These are phyloP conservation scores for Moniliophthora roreri DNA, from an alignment of 1,284 basidiomycete species.

Conservation along the genomic window DNA sequence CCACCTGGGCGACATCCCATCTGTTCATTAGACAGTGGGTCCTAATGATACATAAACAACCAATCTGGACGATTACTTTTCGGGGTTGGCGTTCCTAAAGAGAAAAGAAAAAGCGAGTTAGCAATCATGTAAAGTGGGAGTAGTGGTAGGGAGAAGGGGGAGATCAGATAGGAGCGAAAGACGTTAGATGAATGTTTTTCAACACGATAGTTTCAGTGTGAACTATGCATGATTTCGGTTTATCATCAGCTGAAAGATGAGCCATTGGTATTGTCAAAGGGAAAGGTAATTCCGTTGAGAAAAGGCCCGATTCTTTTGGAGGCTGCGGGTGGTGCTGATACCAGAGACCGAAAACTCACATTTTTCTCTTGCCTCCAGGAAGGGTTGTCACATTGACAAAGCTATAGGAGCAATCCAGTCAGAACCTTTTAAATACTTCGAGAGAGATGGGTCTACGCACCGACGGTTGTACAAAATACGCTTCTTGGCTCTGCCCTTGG, in stretches of 20 bases:
- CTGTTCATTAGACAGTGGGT: not conserved
- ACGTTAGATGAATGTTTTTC: slow-evolving; percentile 80
- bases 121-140: slow-evolving; percentile 6
- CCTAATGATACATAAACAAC: slow-evolving; percentile 5
- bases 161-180: slow-evolving; percentile 93
- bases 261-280: slow-evolving; percentile 6
- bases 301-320: slow-evolving; percentile 8
- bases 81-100: slow-evolving; percentile 79
- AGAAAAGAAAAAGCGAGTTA: slow-evolving; percentile 21
- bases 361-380: slow-evolving; percentile 92
- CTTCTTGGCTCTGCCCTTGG: slow-evolving; percentile 97
- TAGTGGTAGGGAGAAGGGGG: slow-evolving; percentile 17
- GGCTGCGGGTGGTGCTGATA: slow-evolving; percentile 1
- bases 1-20: not conserved
- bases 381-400: slow-evolving; percentile 94
- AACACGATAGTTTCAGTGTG: slow-evolving; percentile 84
- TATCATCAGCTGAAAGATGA: slow-evolving; percentile 56
- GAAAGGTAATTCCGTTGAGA: not conserved
- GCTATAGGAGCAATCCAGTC: slow-evolving; percentile 38
- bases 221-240: slow-evolving; percentile 80
- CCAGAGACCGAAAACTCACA: slow-evolving; percentile 61
- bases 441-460: slow-evolving; percentile 43
- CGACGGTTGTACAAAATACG: slow-evolving; percentile 92
- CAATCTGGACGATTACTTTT: slow-evolving; percentile 52
- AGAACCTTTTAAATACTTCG: slow-evolving; percentile 7